These are phyloP conservation scores for Stipa capillata DNA, from an alignment of 176 grass and related monocot species.

Conservation along the genomic window DNA sequence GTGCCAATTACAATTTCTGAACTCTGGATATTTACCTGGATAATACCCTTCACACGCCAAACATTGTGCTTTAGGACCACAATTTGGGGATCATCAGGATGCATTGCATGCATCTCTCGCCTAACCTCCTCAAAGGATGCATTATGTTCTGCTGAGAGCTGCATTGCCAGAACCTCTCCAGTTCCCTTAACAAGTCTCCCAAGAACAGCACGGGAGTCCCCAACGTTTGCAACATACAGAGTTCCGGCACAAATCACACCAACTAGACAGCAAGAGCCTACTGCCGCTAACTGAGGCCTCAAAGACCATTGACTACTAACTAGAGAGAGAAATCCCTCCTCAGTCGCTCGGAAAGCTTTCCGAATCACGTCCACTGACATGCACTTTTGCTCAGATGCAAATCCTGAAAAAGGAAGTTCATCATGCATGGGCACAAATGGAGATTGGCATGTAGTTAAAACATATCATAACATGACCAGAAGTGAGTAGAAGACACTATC, in stretches of 20 bases:
- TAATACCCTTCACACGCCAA: slow-evolving; percentile 92
- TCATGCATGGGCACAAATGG: background rate
- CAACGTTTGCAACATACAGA: slow-evolving; percentile 70
- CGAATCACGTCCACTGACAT: slow-evolving; percentile 72
- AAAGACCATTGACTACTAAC: slow-evolving; percentile 63
- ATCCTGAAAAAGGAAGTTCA: slow-evolving; percentile 40
- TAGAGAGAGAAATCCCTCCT: slow-evolving; percentile 73
- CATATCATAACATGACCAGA: background rate
- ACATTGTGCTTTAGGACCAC: slow-evolving; percentile 79
- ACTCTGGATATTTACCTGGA: slow-evolving; percentile 46
- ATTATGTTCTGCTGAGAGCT: slow-evolving; percentile 85
- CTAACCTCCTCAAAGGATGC: slow-evolving; percentile 66
- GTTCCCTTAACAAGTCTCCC: slow-evolving; percentile 67
- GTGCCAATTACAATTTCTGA: slow-evolving; percentile 2
- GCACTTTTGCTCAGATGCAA: slow-evolving; percentile 59
- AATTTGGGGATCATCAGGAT: slow-evolving; percentile 79
- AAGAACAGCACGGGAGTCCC: slow-evolving; percentile 73
- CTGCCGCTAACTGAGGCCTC: slow-evolving; percentile 71
- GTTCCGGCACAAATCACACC: slow-evolving; percentile 53
- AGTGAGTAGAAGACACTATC: background rate
- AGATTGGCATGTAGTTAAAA: slow-evolving; percentile 11
- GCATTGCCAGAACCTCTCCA: slow-evolving; percentile 70
- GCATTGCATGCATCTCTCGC: slow-evolving; percentile 56
- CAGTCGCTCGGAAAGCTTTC: slow-evolving; percentile 61
- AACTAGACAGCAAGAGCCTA: slow-evolving; percentile 86